phyloP scores from a whole-genome alignment of 139 green algal genomes.

The Raphidocelis subcapitata region DNA sequence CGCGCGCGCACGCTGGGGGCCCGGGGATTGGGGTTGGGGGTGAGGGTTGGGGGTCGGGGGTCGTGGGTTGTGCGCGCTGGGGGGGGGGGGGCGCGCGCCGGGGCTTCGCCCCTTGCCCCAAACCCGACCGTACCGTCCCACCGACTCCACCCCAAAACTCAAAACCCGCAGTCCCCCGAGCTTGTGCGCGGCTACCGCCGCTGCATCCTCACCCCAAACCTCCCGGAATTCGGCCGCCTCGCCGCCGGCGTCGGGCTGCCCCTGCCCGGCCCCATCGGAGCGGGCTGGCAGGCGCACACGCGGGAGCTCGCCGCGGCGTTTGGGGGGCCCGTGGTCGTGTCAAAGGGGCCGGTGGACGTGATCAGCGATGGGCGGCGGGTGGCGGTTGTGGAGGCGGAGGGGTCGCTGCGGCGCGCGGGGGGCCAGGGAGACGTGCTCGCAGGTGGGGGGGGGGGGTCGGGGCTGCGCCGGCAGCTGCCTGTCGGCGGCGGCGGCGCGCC shows the following conservation, averaged over 20 bases:
- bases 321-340: conserved; percentile 43
- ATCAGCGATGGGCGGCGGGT: conserved; percentile 29
- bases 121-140: no score
- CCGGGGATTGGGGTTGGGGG: not conserved
- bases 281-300: conserved; percentile 30
- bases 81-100: no score
- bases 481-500: no score
- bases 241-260: conserved; percentile 28
- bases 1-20: not conserved
- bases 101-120: no score
- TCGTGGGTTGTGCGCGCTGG: not conserved
- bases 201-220: conserved; percentile 61
- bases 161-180: conserved; percentile 29
- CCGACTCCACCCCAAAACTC: no score
- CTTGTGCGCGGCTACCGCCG: conserved; percentile 39
- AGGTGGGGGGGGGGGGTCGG: conserved; percentile 27
- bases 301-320: conserved; percentile 29
- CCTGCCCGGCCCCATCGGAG: conserved; percentile 36
- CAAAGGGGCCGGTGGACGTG: conserved; percentile 48
- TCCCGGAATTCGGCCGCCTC: conserved; percentile 54
- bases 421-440: conserved; percentile 70
- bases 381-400: conserved; percentile 22
- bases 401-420: conserved; percentile 50
- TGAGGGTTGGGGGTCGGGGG: not conserved
- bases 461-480: no score